Evolutionary conservation across 2,329 filamentous ascomycete species (phyloP).

Genomic region (Botryotinia calthae): DNA sequence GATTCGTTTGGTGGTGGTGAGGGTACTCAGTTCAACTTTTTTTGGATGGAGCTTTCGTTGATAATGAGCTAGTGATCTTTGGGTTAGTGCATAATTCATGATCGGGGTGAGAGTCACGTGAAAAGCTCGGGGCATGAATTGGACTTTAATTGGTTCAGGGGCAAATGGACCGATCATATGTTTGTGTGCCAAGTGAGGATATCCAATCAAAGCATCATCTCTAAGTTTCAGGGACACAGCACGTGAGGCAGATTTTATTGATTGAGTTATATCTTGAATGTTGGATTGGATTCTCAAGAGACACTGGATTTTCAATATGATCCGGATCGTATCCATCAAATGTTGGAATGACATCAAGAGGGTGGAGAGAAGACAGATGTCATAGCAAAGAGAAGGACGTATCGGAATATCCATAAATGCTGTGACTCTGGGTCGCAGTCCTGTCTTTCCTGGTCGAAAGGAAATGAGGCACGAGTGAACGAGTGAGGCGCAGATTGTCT

Average conservation of each 20-base stretch:
- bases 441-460: neutral
- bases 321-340: neutral
- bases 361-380: neutral
- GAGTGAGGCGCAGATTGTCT: slow-evolving; percentile 18
- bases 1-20: slow-evolving; percentile 15
- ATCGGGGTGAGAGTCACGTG: neutral
- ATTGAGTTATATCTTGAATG: neutral
- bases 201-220: slow-evolving; percentile 6
- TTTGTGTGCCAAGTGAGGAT: neutral
- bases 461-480: slow-evolving; percentile 7
- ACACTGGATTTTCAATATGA: neutral
- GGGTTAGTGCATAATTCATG: neutral
- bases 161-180: neutral
- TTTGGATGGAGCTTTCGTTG: slow-evolving; percentile 22
- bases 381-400: neutral
- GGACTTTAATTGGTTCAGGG: slow-evolving; percentile 15
- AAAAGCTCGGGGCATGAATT: neutral
- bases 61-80: slow-evolving; percentile 5
- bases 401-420: neutral
- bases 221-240: neutral
- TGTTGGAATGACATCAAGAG: neutral
- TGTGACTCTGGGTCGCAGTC: neutral
- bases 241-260: neutral
- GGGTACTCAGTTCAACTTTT: slow-evolving; percentile 18
- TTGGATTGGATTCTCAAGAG: neutral